Conservation (phyloP, 2,329 filamentous ascomycete genomes). For the Aspergillus bombycis region DNA sequence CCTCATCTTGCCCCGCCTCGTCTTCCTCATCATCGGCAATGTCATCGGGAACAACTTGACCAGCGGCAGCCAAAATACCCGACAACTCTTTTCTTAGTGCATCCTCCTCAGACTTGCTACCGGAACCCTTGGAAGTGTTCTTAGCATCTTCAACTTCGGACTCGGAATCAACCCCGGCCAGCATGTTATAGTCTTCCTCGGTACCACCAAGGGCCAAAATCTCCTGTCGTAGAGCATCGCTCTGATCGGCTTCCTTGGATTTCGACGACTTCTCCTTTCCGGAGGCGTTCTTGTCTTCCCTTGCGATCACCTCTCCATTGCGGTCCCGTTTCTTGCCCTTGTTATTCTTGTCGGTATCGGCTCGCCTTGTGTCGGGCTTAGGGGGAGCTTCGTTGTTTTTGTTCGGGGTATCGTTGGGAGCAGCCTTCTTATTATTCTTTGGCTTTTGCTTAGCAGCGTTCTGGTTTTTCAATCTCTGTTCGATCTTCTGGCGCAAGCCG, state of each 20-base stretch:
- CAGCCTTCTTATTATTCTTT: constrained; percentile 32
- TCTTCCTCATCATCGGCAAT: constrained; percentile 36
- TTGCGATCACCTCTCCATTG: constrained; percentile 48
- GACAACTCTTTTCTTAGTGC: constrained; percentile 45
- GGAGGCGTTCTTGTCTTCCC: constrained; percentile 33
- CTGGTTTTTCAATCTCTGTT: constrained; percentile 43
- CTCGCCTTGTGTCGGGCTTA: constrained; percentile 23
- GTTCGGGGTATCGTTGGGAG: constrained; percentile 24
- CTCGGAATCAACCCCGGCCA: constrained; percentile 49
- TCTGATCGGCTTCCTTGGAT: constrained; percentile 23
- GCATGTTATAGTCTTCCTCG: constrained; percentile 52
- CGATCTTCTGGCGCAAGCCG: constrained; percentile 46
- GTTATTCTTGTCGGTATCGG: constrained; percentile 27
- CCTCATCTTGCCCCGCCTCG: constrained; percentile 42
- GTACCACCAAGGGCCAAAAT: constrained; percentile 52
- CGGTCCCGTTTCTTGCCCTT: constrained; percentile 51
- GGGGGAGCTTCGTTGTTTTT: constrained; percentile 28
- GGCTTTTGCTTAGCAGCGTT: constrained; percentile 35
- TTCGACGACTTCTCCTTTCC: constrained; percentile 26
- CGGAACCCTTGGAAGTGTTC: constrained; percentile 27
- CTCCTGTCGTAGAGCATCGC: constrained; percentile 45
- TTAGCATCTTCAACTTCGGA: constrained; percentile 47
- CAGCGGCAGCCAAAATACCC: constrained; percentile 40
- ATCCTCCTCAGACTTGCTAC: constrained; percentile 34
- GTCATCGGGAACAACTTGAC: constrained; percentile 41